These are phyloP conservation scores for Neopestalotiopsis clavispora DNA, from an alignment of 2,329 filamentous ascomycete genomes.

Conservation along the genomic window DNA sequence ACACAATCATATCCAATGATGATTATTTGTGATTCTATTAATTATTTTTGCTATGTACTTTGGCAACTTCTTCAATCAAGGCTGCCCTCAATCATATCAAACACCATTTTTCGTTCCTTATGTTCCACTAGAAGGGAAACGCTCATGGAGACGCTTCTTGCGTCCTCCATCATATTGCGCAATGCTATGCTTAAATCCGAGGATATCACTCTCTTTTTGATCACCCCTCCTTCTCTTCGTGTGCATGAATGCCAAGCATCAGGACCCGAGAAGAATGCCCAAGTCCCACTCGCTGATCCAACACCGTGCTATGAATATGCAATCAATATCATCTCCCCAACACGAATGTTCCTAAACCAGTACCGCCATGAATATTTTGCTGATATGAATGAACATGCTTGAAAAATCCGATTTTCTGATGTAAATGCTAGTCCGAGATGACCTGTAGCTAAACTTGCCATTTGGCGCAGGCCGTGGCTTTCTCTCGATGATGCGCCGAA, in stretches of 20 bases:
- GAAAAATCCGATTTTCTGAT: background rate
- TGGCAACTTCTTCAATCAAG: background rate
- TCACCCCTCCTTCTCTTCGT: background rate
- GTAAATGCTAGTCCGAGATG: conserved; percentile 5
- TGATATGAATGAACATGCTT: conserved; percentile 8
- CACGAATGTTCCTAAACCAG: background rate
- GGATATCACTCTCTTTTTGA: background rate
- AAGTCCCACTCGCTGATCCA: conserved; percentile 5
- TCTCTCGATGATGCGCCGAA: background rate
- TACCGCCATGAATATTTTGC: conserved; percentile 1
- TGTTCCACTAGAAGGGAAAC: too few species aligned
- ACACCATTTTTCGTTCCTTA: background rate
- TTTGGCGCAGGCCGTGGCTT: background rate
- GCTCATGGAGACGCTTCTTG: too few species aligned
- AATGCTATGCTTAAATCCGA: too few species aligned
- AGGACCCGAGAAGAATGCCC: background rate
- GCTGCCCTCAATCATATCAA: background rate
- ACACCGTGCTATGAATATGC: conserved; percentile 10
- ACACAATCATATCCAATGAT: background rate
- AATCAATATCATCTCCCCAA: background rate
- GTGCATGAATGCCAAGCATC: background rate
- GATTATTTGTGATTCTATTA: background rate
- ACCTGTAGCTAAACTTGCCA: background rate
- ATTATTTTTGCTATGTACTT: background rate
- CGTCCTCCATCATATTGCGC: too few species aligned